Evolutionary conservation across 2,329 filamentous ascomycete genomes (phyloP), one percentile per base, ranked within the genome.

Genomic region (Penicillium glabrum): DNA sequence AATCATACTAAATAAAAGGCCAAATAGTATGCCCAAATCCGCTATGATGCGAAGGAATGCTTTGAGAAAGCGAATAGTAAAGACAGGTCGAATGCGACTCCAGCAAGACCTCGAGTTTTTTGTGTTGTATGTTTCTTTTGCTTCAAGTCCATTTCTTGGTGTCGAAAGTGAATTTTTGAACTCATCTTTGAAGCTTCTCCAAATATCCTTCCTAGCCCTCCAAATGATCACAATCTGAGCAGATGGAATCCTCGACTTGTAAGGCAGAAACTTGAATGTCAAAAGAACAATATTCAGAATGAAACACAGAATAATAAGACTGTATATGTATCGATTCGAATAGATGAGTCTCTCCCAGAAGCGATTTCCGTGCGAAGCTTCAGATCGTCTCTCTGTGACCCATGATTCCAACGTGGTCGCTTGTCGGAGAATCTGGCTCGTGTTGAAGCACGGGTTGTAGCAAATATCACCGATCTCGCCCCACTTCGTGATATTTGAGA

Each of bases 371-470:
- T 54, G 49, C 2, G 52, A 26, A 1, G 59, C 21, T 11, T 57
- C 52, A 0, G 54, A 63, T 24, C 51, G 54, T 1, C 45, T 47
- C 2, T 51, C 41, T 13, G 56, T 52, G 2, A 61, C 54, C 37
- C 54, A 49, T 4, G 64, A 65, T 26, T 66, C 49, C 13, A 72
- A 56, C 0, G 60, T 57, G 2, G 53, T 54, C 21, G 53, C 39
- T 35, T 69, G 58, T 11, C 70, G 66, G 10, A 72, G 56, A 10
- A 67, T 57, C 39, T 72, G 69, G 2, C 47, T 65, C 1, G 66
- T 59, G 31, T 70, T 70, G 54, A 72, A 72, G 43, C 70, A 72
- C 3, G 70, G 69, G n/a, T 72, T 69, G 48, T 61, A 71, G 56
- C 70, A 72, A 9, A 69, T 59, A n/a, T 68, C 63, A 13, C 63